phyloP scores from a whole-genome alignment of 164 flowering plant genomes.

The Hamamelis virginiana region DNA sequence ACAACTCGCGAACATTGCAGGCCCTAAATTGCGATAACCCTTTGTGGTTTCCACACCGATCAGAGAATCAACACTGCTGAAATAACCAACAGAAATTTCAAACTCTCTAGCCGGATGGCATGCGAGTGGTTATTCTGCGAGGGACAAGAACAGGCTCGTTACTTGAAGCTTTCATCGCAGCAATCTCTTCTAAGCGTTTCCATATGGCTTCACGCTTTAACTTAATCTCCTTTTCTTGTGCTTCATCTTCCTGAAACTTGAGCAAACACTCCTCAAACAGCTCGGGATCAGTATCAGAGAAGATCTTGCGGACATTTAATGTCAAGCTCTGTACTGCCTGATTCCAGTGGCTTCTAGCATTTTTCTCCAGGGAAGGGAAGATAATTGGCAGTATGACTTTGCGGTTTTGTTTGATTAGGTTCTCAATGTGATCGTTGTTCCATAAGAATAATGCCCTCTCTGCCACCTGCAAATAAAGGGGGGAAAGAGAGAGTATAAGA shows the following conservation, averaged over 20 bases:
- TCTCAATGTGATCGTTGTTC: slow-evolving; percentile 80
- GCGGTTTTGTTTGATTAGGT: slow-evolving; percentile 63
- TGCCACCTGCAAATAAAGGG: slow-evolving; percentile 56
- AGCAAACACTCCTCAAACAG: slow-evolving; percentile 64
- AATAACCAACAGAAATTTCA: not conserved
- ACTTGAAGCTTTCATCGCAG: slow-evolving; percentile 48
- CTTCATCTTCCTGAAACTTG: slow-evolving; percentile 66
- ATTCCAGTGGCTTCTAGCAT: slow-evolving; percentile 74
- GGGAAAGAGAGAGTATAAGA: not conserved
- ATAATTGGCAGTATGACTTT: slow-evolving; percentile 66
- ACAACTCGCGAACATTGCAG: not conserved
- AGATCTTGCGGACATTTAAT: slow-evolving; percentile 66
- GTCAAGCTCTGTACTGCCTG: slow-evolving; percentile 81
- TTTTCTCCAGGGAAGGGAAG: slow-evolving; percentile 71
- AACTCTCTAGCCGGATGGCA: slow-evolving; percentile 22
- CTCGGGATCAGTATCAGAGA: slow-evolving; percentile 65
- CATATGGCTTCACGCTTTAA: slow-evolving; percentile 55
- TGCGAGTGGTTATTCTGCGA: slow-evolving; percentile 9
- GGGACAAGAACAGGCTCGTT: slow-evolving; percentile 53
- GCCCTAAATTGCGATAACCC: not conserved
- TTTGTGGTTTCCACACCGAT: not conserved
- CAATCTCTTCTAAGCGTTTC: slow-evolving; percentile 73
- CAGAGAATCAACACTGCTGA: slow-evolving; percentile 1
- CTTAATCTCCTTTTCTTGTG: slow-evolving; percentile 38
- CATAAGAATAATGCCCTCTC: slow-evolving; percentile 79